phyloP scores from a whole-genome alignment of 1,139 yeast species.

The Yamadazyma buinensis region DNA sequence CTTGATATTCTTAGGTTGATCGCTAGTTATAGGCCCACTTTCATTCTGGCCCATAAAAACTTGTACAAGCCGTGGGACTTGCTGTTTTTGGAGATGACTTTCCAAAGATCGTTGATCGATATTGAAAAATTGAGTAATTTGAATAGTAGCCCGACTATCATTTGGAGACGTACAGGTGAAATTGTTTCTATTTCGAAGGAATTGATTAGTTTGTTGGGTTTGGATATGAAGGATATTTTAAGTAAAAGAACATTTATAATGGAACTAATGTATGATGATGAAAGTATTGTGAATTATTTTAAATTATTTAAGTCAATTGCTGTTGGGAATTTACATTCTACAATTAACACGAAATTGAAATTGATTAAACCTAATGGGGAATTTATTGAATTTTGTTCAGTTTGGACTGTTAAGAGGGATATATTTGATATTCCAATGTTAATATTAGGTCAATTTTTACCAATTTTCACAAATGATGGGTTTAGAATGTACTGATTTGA shows the following conservation, averaged over 20 bases:
- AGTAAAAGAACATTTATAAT: conserved; percentile 52
- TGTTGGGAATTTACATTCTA: conserved; percentile 47
- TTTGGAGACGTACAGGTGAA: conserved; percentile 79
- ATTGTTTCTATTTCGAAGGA: conserved; percentile 70
- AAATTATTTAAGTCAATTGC: conserved; percentile 47
- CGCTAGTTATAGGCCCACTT: conserved; percentile 69
- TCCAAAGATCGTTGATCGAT: conserved; percentile 65
- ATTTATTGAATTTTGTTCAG: conserved; percentile 51
- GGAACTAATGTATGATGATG: conserved; percentile 49
- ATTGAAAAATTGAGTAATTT: conserved; percentile 58
- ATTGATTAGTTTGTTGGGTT: conserved; percentile 60
- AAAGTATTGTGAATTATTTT: conserved; percentile 42
- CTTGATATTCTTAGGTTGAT: conserved; percentile 59
- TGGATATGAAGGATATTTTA: conserved; percentile 42
- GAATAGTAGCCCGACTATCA: conserved; percentile 64
- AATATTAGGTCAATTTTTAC: conserved; percentile 44
- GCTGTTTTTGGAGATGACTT: conserved; percentile 62
- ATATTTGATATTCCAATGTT: conserved; percentile 81
- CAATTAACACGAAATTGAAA: conserved; percentile 46
- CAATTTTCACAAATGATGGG: conserved; percentile 34
- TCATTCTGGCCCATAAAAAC: conserved; percentile 68
- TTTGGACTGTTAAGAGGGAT: conserved; percentile 75
- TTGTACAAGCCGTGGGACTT: conserved; percentile 61
- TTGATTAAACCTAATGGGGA: conserved; percentile 29
- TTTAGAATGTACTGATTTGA: conserved; percentile 31